phyloP scores from a whole-genome alignment of 208 protist species.

The Entamoeba moshkovskii region DNA sequence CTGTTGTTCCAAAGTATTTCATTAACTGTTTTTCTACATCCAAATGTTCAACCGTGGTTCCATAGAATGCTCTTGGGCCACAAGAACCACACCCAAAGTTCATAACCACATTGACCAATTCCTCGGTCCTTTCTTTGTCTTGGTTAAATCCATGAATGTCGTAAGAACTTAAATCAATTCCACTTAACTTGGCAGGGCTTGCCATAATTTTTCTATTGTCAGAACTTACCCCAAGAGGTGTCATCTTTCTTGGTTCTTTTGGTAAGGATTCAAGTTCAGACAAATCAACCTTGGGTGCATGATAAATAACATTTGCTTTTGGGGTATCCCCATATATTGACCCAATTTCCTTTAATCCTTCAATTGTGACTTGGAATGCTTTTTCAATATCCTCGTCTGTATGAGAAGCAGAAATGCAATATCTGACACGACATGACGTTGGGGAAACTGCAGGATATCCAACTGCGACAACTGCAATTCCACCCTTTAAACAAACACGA shows the following conservation, averaged over 20 bases:
- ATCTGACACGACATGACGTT: constrained; percentile 59
- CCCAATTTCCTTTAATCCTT: background rate
- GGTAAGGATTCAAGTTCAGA: background rate
- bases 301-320: background rate
- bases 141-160: background rate
- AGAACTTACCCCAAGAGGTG: background rate
- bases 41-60: background rate
- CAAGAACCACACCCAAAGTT: constrained; percentile 24
- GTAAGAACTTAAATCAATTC: background rate
- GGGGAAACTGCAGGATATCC: constrained; percentile 84
- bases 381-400: constrained; percentile 36
- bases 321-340: background rate
- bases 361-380: background rate
- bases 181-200: background rate
- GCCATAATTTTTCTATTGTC: background rate
- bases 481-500: constrained; percentile 57
- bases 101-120: background rate
- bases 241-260: background rate
- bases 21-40: background rate
- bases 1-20: constrained; percentile 1
- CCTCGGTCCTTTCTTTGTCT: background rate
- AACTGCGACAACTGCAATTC: constrained; percentile 79
- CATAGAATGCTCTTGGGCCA: constrained; percentile 9
- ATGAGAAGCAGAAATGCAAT: constrained; percentile 71
- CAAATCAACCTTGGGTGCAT: background rate